Base-by-base conservation (phyloP, 2,329 filamentous ascomycete species). In the Alternaria sp. region DNA sequence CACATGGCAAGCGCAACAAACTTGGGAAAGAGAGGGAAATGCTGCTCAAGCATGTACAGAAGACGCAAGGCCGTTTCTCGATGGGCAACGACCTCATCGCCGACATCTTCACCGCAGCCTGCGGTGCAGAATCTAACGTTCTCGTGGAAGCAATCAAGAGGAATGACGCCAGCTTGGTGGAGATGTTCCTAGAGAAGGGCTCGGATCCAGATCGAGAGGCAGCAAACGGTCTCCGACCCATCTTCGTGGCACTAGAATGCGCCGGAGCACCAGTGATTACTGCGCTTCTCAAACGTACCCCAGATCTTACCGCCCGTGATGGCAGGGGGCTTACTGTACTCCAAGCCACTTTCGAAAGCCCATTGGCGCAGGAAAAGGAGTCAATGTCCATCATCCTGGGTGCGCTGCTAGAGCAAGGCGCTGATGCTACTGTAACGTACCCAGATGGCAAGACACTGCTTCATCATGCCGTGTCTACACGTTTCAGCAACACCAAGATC, bases 131-230 rank as follows among this genome's bases (percentile, higher is more conserved):
- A 43, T 76, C 74, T 1, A 76, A 73, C 1, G 66, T 75, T 1
- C 58, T 78, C 24, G 59, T 78, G 3, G 75, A 75, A 41, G 71
- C 73, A 0, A 73, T 78, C 59, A 75, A 75, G 58, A 67, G 63
- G 41, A 58, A 74, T 22, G 72, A 77, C 48, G 47, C 57, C 1
- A 53, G 57, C 14, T 47, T 78, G 18, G 74, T 73, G 1, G 67
- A 71, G 46, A 71, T 75, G 68, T 71, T 78, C 51, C 47, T 78
- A 5, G 65, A 68, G 16, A 72, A 70, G 49, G 75, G 72, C 26
- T 69, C 70, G 6, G 72, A 77, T 54, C 70, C 74, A 14, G 72
- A 75, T 46, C 65, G 70, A 11, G 42, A 62, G 22, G 71, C 71
- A 3, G 57, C 63, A 5, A 65, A 61, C 7, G 74, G 73, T 3